Evolutionary conservation across 495 filamentous ascomycete species (phyloP), one percentile per base, ranked within the genome.

Genomic region (Lichina pygmaea): DNA sequence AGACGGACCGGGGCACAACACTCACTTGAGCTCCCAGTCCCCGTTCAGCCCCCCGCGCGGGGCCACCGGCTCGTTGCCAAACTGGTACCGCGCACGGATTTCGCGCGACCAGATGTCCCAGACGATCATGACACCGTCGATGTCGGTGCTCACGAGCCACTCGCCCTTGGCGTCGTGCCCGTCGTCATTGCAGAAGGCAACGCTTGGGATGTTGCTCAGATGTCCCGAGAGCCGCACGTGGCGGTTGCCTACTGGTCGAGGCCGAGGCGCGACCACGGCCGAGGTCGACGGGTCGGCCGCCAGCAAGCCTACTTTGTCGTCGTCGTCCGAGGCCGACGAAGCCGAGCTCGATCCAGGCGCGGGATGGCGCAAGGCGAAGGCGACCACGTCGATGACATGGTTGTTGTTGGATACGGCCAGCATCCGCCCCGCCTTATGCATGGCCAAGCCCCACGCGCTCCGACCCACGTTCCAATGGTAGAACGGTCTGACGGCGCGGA

Each of bases 371-470:
- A 86, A 62, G 0, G 77, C 79, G 56, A 83, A 82, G 3, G 75
- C 77, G 55, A 81, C 83, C 12, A 91, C 68, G 6, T 66, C 70
- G 42, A 89, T 72, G 32, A 70, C 60, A 30, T 65, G 49, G 4
- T 52, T 68, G 53, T 97, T 95, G 0, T 79, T 72, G 45, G 77
- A 75, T 13, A 86, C 77, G 0, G 85, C 89, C 45, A 97, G 70
- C 36, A 93, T 57, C 3, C 84, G 68, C 10, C 77, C 75, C 48
- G 74, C 64, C 50, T 76, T 71, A 52, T 95, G 86, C 11, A 89
- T 69, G 7, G 86, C 81, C 34, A 97, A 54, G 0, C 89, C 89
- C 89, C 89, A 97, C 5, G 83, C 86, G 48, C 80, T 86, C 30
- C 55, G 59, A 2, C 66, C 70, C 15, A 94, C 83, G 57, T 77